phyloP scores from a whole-genome alignment of 345 rosid genomes.

The Murraya koenigii region DNA sequence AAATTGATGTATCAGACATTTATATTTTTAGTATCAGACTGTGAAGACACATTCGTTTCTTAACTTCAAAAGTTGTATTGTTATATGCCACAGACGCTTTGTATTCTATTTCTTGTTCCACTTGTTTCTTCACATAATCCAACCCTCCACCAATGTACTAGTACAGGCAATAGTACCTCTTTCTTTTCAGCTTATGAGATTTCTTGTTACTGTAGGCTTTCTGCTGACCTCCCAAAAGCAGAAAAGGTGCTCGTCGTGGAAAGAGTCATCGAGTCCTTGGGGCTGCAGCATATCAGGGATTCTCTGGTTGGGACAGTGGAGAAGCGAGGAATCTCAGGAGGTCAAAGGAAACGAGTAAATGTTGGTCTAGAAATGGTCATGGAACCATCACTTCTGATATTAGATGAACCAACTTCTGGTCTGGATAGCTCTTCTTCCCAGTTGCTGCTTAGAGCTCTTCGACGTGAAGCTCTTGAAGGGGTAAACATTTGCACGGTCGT shows the following conservation, averaged over 20 bases:
- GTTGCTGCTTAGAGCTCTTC: slow-evolving; percentile 87
- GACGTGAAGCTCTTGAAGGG: slow-evolving; percentile 99
- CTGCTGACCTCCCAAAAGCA: slow-evolving; percentile 76
- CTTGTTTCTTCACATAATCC: not conserved
- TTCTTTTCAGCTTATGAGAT: slow-evolving; percentile 7
- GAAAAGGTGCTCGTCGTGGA: slow-evolving; percentile 87
- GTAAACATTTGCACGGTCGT: slow-evolving; percentile 95
- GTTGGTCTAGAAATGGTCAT: slow-evolving; percentile 99
- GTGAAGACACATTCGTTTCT: not conserved
- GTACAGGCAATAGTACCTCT: not conserved
- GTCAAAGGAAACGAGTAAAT: slow-evolving; percentile 96
- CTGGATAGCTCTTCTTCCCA: slow-evolving; percentile 98
- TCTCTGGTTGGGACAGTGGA: slow-evolving; percentile 88
- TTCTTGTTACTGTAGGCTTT: slow-evolving; percentile 39
- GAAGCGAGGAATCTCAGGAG: slow-evolving; percentile 95
- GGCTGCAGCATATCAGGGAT: slow-evolving; percentile 78
- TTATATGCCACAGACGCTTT: not conserved
- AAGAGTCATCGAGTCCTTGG: slow-evolving; percentile 87
- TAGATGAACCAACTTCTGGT: slow-evolving; percentile 98
- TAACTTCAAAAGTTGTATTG: not conserved
- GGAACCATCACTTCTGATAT: slow-evolving; percentile 98
- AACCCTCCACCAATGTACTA: not conserved
- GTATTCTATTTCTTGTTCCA: not conserved
- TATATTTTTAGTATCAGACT: not conserved
- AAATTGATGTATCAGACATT: not conserved